Percentiles rank a stretch among this genome's conserved stretches.
Evolutionary conservation across 257 asterid species (phyloP).

Genomic region (Solanum appendiculatum): DNA sequence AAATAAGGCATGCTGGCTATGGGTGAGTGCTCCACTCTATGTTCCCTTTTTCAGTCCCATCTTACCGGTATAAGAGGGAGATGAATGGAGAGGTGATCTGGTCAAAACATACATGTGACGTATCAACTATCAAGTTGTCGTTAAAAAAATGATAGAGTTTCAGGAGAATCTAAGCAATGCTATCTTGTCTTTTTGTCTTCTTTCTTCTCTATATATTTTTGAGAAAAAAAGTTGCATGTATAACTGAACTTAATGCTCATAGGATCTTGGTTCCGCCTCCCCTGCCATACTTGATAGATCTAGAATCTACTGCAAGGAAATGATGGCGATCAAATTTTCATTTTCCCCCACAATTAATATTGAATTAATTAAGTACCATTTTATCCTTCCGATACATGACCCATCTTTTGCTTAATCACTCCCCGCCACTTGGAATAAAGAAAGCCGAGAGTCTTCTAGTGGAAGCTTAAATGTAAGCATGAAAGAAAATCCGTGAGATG

Average conservation of each 20-base stretch:
- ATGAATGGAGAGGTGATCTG: not conserved
- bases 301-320: not conserved
- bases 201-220: not conserved
- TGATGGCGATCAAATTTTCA: not conserved
- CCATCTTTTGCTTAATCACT: not conserved
- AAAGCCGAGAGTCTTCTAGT: not conserved
- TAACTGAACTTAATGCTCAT: not conserved
- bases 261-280: not conserved
- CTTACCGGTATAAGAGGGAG: not conserved
- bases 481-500: not conserved
- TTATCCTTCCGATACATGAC: not conserved
- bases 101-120: not conserved
- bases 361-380: not conserved
- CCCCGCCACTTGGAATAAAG: not conserved
- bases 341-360: not conserved
- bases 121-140: not conserved
- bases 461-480: not conserved
- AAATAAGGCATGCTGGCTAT: not conserved
- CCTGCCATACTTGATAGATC: not conserved
- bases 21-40: not conserved
- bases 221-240: not conserved
- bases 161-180: not conserved
- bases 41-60: not conserved
- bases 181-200: not conserved
- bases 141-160: not conserved